phyloP scores from a whole-genome alignment of 2,329 filamentous ascomycete species.

The Phyllosticta ampelicida region DNA sequence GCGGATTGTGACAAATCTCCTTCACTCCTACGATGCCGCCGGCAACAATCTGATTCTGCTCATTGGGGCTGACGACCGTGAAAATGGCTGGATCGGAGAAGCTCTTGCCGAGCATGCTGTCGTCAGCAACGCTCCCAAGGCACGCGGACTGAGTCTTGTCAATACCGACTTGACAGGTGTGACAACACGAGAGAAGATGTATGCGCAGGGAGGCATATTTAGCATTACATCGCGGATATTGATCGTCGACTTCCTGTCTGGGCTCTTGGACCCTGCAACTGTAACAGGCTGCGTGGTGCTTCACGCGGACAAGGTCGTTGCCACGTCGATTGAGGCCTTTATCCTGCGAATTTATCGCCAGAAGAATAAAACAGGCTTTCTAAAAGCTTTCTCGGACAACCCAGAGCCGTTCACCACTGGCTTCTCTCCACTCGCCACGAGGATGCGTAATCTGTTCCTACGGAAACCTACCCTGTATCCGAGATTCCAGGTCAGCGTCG shows the following conservation, averaged over 20 bases:
- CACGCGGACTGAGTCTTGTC: constrained; percentile 77
- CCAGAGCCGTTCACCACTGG: constrained; percentile 84
- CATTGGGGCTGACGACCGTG: constrained; percentile 79
- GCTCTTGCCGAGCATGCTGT: constrained; percentile 91
- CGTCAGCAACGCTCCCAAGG: constrained; percentile 70
- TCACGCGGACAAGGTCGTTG: constrained; percentile 75
- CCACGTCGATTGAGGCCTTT: constrained; percentile 87
- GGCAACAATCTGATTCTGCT: constrained; percentile 88
- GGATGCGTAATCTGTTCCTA: constrained; percentile 88
- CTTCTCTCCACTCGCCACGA: constrained; percentile 76
- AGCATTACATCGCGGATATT: constrained; percentile 93
- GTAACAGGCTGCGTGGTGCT: constrained; percentile 80
- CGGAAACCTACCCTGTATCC: constrained; percentile 85
- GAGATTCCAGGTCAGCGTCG: constrained; percentile 83
- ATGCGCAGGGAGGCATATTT: constrained; percentile 78
- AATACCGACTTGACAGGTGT: constrained; percentile 93
- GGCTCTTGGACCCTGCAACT: constrained; percentile 66
- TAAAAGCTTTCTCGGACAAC: constrained; percentile 92
- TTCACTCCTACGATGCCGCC: constrained; percentile 93
- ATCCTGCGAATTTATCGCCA: constrained; percentile 89
- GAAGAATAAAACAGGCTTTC: constrained; percentile 84
- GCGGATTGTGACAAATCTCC: constrained; percentile 85
- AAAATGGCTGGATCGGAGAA: constrained; percentile 96
- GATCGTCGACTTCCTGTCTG: constrained; percentile 85
- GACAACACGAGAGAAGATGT: constrained; percentile 80